Evolutionary conservation across 768 basidiomycete genomes (phyloP).

Genomic region (Suillus cothurnatus): DNA sequence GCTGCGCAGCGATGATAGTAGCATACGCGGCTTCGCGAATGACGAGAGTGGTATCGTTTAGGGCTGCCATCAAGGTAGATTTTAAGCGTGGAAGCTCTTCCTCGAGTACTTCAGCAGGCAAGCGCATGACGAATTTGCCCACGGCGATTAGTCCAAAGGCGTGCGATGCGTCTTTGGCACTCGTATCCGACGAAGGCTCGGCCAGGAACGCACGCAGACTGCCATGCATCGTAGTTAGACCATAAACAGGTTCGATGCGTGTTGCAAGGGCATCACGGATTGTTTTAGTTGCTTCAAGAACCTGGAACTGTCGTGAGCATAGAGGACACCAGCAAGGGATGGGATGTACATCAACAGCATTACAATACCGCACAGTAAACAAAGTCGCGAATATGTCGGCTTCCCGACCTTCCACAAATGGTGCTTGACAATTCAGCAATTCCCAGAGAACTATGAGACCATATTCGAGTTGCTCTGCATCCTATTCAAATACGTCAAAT

Average conservation of each 20-base stretch:
- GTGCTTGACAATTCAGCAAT: slow-evolving; percentile 72
- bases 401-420: slow-evolving; percentile 78
- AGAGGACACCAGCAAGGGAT: background rate
- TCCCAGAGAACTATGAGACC: slow-evolving; percentile 85
- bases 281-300: slow-evolving; percentile 80
- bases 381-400: slow-evolving; percentile 72
- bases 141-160: slow-evolving; percentile 85
- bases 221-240: slow-evolving; percentile 80
- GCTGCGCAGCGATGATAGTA: slow-evolving; percentile 80
- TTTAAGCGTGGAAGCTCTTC: slow-evolving; percentile 83
- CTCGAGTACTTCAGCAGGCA: slow-evolving; percentile 83
- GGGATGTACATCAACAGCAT: slow-evolving; percentile 62
- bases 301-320: slow-evolving; percentile 42
- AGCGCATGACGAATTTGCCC: slow-evolving; percentile 78
- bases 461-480: slow-evolving; percentile 68
- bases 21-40: slow-evolving; percentile 85
- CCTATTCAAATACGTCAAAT: slow-evolving; percentile 40
- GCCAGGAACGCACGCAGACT: slow-evolving; percentile 65
- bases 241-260: slow-evolving; percentile 81
- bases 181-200: slow-evolving; percentile 50
- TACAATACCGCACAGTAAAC: slow-evolving; percentile 72
- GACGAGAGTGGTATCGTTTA: slow-evolving; percentile 76
- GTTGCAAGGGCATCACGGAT: slow-evolving; percentile 75
- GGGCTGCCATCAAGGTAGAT: slow-evolving; percentile 65
- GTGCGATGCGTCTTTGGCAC: slow-evolving; percentile 65